Conservation (phyloP, 2,329 filamentous ascomycete genomes). For the Aspergillus sp. region DNA sequence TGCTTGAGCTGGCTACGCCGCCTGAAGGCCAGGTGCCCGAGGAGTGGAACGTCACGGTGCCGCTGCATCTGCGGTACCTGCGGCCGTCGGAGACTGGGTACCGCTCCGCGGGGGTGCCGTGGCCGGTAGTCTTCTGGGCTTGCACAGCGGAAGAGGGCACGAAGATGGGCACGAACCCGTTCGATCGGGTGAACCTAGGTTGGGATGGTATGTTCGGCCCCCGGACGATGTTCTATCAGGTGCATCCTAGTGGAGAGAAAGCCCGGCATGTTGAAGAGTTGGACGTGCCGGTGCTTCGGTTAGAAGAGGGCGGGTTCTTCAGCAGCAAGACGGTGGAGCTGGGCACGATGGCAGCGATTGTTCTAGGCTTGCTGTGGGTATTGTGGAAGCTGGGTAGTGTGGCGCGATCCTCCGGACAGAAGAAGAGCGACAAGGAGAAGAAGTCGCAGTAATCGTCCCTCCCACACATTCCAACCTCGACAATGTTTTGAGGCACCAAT, state of each 20-base stretch:
- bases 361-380: constrained; percentile 70
- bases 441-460: constrained; percentile 30
- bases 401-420: constrained; percentile 25
- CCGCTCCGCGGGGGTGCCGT: constrained; percentile 64
- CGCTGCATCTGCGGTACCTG: constrained; percentile 84
- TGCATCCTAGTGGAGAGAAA: constrained; percentile 49
- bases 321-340: constrained; percentile 45
- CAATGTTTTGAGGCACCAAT: not conserved
- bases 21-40: not conserved
- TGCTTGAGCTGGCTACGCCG: constrained; percentile 70
- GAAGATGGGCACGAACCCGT: constrained; percentile 76
- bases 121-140: constrained; percentile 87
- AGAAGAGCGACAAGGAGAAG: constrained; percentile 16
- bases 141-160: constrained; percentile 63
- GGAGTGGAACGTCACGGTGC: constrained; percentile 56
- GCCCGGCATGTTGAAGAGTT: constrained; percentile 55
- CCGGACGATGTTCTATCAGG: constrained; percentile 80
- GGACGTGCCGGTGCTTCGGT: constrained; percentile 66
- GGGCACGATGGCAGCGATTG: constrained; percentile 61
- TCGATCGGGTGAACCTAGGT: constrained; percentile 80
- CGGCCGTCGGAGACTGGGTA: constrained; percentile 60
- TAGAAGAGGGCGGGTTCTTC: constrained; percentile 49
- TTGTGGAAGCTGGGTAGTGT: constrained; percentile 57
- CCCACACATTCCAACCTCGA: not conserved
- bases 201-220: constrained; percentile 79